Percentiles rank a stretch among this genome's conserved stretches.
These are phyloP conservation scores for Bipolaris cookei DNA, from an alignment of 2,329 filamentous ascomycete species.

Conservation along the genomic window DNA sequence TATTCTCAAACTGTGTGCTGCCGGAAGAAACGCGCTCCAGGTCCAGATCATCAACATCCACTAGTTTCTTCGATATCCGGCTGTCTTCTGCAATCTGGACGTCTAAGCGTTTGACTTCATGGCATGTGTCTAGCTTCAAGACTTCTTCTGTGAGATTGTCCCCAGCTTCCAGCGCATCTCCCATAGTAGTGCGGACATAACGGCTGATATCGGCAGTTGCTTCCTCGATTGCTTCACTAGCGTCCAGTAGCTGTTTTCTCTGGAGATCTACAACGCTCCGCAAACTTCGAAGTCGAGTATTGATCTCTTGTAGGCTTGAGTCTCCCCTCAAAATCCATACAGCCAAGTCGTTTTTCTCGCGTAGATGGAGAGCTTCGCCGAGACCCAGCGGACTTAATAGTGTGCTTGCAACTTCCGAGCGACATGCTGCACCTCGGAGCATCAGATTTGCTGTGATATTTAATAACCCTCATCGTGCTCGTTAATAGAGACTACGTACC, in stretches of 20 bases:
- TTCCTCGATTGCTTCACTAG: constrained; percentile 6
- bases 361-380: background rate
- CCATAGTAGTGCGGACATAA: constrained; percentile 6
- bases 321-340: constrained; percentile 5
- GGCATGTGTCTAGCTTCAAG: constrained; percentile 1
- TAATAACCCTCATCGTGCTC: background rate
- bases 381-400: background rate
- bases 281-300: constrained; percentile 5
- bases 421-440: constrained; percentile 3
- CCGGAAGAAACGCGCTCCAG: background rate
- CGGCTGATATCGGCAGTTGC: constrained; percentile 3
- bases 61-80: background rate
- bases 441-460: constrained; percentile 11
- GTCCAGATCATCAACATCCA: constrained; percentile 2
- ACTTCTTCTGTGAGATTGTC: background rate
- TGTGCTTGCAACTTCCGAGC: constrained; percentile 8
- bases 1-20: constrained; percentile 12
- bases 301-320: constrained; percentile 15
- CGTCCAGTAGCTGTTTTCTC: constrained; percentile 9
- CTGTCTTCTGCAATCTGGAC: constrained; percentile 1
- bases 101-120: constrained; percentile 8
- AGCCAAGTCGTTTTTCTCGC: constrained; percentile 4
- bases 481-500: constrained; percentile 2
- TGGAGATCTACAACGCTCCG: constrained; percentile 2
- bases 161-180: background rate